Conservation (phyloP, 306 rosid species). For the Lablab purpureus region DNA sequence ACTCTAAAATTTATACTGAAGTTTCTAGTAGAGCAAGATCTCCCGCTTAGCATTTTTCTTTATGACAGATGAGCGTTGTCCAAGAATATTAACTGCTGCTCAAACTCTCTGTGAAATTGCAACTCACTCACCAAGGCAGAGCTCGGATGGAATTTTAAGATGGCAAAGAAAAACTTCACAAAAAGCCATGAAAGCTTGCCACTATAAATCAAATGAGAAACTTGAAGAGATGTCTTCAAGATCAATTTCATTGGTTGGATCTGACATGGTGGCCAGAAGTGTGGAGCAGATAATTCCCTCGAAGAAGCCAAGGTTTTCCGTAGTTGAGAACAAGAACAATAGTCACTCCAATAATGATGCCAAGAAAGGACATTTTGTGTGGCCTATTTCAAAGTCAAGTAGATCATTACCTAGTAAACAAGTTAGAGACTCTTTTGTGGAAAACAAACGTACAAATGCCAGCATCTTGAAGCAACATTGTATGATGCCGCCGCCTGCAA, state of each 20-base stretch:
- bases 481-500: slow-evolving; percentile 84
- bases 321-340: slow-evolving; percentile 58
- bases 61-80: slow-evolving; percentile 69
- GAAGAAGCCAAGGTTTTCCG: slow-evolving; percentile 77
- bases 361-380: slow-evolving; percentile 60
- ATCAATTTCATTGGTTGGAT: slow-evolving; percentile 48
- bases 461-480: slow-evolving; percentile 61
- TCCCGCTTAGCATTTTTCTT: slow-evolving; percentile 44
- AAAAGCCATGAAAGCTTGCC: slow-evolving; percentile 75
- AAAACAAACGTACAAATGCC: slow-evolving; percentile 58
- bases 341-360: slow-evolving; percentile 49
- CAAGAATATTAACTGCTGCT: slow-evolving; percentile 75
- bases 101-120: slow-evolving; percentile 76
- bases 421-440: slow-evolving; percentile 58
- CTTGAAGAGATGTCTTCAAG: slow-evolving; percentile 56
- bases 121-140: slow-evolving; percentile 52
- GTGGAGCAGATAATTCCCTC: slow-evolving; percentile 60
- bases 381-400: slow-evolving; percentile 88
- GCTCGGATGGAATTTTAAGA: slow-evolving; percentile 62
- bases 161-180: slow-evolving; percentile 88
- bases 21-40: slow-evolving; percentile 28
- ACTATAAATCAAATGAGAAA: slow-evolving; percentile 66
- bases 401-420: slow-evolving; percentile 74
- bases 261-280: slow-evolving; percentile 54
- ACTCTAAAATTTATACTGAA: not conserved